Base-by-base conservation (phyloP, 1,284 basidiomycete genomes). In the Melampsora medusae region DNA sequence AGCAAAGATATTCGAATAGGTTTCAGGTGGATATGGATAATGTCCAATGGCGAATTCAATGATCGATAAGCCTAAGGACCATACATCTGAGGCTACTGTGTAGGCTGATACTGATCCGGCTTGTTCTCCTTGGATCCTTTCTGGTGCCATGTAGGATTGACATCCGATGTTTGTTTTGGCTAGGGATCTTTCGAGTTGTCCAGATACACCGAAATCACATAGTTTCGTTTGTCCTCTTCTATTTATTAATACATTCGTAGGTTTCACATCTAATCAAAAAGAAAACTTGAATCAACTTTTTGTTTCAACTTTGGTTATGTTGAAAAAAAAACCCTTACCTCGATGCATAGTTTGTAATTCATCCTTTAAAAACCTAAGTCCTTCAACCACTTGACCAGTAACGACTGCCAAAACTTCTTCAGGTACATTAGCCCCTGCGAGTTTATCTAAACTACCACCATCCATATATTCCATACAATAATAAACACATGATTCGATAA, bases 381-480 rank as follows among this genome's bases (percentile, higher is more conserved):
- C 96, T n/a, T 88, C 87, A 59, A 96, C 92, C 87, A 97, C 92
- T 78, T 86, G 88, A 14, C 86, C 86, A 0, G 93, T 90, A 77
- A 98, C 92, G 56, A 91, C 86, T 7, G 90, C 90, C n/a, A 99
- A 86, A 1, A 95, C 92, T 61, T 88, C 86, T 83, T 97, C 93
- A 1, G 92, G 92, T 17, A 93, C 89, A 60, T 89, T 88, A 50
- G 85, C 84, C 77, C 80, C 86, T 50, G 88, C 89, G 0, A 98
- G 87, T 78, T 92, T 93, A 83, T 98, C 96, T 66, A 99, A 86
- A 75, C 90, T 92, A 19, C 95, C 93, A 2, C 92, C 93, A 81
- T 99, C 94, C 96, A 99, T 98, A 84, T 91, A 93, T 85, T 99
- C 96, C 94, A 99, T 98, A 85, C 96, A 98, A 84, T 97, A 98